These are phyloP conservation scores for Rhynchosporium graminicola DNA, from an alignment of 2,329 filamentous ascomycete species.

Conservation along the genomic window DNA sequence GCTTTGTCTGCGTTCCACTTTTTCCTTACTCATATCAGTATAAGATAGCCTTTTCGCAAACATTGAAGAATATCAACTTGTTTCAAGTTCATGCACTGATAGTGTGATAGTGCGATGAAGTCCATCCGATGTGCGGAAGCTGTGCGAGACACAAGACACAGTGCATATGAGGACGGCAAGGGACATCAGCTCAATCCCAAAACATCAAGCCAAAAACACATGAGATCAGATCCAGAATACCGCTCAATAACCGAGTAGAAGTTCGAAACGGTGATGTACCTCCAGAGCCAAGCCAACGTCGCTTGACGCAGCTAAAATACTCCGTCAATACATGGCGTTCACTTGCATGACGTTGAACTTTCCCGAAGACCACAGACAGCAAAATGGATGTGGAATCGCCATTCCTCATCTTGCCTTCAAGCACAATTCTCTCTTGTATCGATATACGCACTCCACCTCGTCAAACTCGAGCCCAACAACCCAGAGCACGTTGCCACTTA, in stretches of 20 bases:
- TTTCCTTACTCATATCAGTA: background rate
- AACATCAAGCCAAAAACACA: slow-evolving; percentile 8
- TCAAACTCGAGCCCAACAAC: slow-evolving; percentile 21
- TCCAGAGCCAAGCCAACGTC: slow-evolving; percentile 26
- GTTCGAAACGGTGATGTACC: slow-evolving; percentile 7
- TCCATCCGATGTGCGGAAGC: slow-evolving; percentile 28
- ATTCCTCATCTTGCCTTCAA: slow-evolving; percentile 28
- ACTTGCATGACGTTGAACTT: slow-evolving; percentile 25
- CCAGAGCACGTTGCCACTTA: slow-evolving; percentile 19
- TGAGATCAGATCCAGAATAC: slow-evolving; percentile 13
- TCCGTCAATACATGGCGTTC: slow-evolving; percentile 31
- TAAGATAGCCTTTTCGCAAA: background rate
- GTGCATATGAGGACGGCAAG: slow-evolving; percentile 27
- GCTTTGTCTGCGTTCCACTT: background rate
- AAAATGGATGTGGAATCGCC: slow-evolving; percentile 13
- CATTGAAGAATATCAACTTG: too few relatives aligned
- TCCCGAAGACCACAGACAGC: slow-evolving; percentile 6
- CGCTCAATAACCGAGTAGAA: background rate
- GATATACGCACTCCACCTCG: slow-evolving; percentile 32
- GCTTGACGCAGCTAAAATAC: slow-evolving; percentile 30
- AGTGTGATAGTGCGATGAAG: slow-evolving; percentile 31
- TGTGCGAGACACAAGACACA: slow-evolving; percentile 28
- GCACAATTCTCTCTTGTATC: slow-evolving; percentile 28
- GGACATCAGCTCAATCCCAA: slow-evolving; percentile 1
- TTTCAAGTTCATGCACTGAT: slow-evolving; percentile 4